These are phyloP conservation scores for Lupinus albus DNA, from an alignment of 306 rosid species.

Conservation along the genomic window DNA sequence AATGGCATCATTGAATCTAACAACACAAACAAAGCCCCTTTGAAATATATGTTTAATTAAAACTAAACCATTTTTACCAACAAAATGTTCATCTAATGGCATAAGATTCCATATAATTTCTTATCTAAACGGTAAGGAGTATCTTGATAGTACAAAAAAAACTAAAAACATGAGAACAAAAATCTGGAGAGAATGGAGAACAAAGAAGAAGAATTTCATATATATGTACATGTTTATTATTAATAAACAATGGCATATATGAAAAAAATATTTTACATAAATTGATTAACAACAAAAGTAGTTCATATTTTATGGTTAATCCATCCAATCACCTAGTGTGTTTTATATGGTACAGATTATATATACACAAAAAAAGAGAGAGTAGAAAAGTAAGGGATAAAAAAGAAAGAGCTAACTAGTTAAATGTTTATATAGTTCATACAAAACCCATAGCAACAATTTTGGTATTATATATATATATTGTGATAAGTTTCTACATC, in stretches of 20 bases:
- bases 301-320: constrained; percentile 27
- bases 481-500: constrained; percentile 72
- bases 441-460: neutral
- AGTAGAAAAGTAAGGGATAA: neutral
- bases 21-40: too few species aligned
- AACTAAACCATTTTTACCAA: too few species aligned
- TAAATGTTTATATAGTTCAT: neutral
- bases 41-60: too few species aligned
- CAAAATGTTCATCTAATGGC: too few species aligned
- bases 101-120: too few species aligned
- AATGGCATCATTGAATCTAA: too few species aligned
- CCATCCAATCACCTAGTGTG: constrained; percentile 36
- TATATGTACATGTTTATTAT: neutral
- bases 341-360: constrained; percentile 29
- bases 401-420: neutral
- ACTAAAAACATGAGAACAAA: too few species aligned
- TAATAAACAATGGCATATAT: constrained; percentile 15
- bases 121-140: too few species aligned
- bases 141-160: too few species aligned
- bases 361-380: constrained; percentile 4
- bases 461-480: too few species aligned
- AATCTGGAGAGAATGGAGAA: too few species aligned
- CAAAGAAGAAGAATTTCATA: constrained; percentile 5
- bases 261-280: constrained; percentile 33
- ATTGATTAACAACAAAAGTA: constrained; percentile 32